phyloP scores from a whole-genome alignment of 2,329 filamentous ascomycete species.

The Claviceps spartinae region DNA sequence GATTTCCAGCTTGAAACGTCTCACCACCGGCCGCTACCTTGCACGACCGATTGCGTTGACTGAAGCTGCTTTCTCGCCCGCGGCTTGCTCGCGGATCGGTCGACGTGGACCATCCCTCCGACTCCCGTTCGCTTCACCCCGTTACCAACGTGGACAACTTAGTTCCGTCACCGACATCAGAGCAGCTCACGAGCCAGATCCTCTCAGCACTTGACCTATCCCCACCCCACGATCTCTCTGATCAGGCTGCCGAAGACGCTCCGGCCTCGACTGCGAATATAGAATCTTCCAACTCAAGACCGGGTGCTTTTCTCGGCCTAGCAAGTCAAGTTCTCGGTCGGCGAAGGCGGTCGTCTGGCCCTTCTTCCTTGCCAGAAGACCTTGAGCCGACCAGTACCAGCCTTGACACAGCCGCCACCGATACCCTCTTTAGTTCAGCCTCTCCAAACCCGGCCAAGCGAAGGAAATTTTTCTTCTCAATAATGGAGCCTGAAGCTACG shows the following conservation, averaged over 20 bases:
- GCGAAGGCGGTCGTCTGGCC: conserved; percentile 35
- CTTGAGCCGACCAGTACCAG: conserved; percentile 12
- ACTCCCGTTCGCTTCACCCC: conserved; percentile 19
- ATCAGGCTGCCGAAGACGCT: conserved; percentile 13
- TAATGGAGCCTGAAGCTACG: conserved; percentile 51
- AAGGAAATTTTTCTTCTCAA: conserved; percentile 42
- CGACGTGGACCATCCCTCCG: conserved; percentile 27
- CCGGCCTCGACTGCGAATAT: conserved; percentile 25
- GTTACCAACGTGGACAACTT: conserved; percentile 46
- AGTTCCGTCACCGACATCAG: conserved; percentile 40
- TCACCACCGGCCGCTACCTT: neutral
- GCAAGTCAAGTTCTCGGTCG: conserved; percentile 36
- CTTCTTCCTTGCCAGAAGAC: conserved; percentile 22
- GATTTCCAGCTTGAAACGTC: conserved; percentile 7
- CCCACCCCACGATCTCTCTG: conserved; percentile 12
- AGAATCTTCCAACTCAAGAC: conserved; percentile 22
- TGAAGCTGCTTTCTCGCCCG: conserved; percentile 13
- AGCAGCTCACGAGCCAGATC: conserved; percentile 33
- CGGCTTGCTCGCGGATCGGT: conserved; percentile 27
- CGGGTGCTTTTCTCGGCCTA: conserved; percentile 13
- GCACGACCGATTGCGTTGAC: conserved; percentile 2
- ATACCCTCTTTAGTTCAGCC: conserved; percentile 5
- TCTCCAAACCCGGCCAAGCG: conserved; percentile 22
- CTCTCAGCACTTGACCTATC: conserved; percentile 25
- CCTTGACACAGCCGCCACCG: conserved; percentile 10